Evolutionary conservation across 768 basidiomycete species (phyloP), one percentile per base, ranked within the genome.

Genomic region (Russula sp.): DNA sequence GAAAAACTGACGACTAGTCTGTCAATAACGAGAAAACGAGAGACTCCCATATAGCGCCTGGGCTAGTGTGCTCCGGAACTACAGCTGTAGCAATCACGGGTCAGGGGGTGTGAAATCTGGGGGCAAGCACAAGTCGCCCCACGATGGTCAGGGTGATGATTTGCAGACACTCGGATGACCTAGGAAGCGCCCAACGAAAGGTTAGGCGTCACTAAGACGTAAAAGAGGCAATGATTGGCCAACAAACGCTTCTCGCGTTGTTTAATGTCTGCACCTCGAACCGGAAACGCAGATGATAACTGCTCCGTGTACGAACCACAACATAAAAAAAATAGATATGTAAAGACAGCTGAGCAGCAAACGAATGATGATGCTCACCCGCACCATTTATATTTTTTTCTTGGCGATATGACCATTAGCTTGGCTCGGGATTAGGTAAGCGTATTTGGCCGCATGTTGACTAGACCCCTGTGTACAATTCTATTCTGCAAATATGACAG

Each of bases 141-240:
- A 39, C 20, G 47, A 44, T 9, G 48, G 39, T 14, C 3, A 35
- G 5, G 42, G 34, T 39, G 61, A 16, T 48, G 52, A 54, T 54
- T 34, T 52, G 45, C 35, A 35, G 55, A 13, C n/a, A 16, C 8
- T 45, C 42, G 35, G 44, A 18, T 20, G 42, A 13, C 9, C 27
- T 22, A n/a, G 3, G 57, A 53, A 58, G 62, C 62, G 62, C 62
- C 42, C 40, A 20, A 52, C 40, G 32, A 52, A 9, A 40, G 4
- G 10, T 39, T 37, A 57, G 53, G n/a, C 2, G 57, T 63, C 57
- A 63, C 8, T 40, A 63, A 63, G 62, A 63, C 62, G 62, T 63
- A 63, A 63, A 52, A 22, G 31, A 40, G 44, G 44, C 20, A 57
- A 56, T 35, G n/a, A 35, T 2, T 20, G 18, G 37, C 10, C 34